Evolutionary conservation across 176 grass and related monocot species (phyloP), one percentile per base, ranked within the genome.

Genomic region (Oryza coarctata): DNA sequence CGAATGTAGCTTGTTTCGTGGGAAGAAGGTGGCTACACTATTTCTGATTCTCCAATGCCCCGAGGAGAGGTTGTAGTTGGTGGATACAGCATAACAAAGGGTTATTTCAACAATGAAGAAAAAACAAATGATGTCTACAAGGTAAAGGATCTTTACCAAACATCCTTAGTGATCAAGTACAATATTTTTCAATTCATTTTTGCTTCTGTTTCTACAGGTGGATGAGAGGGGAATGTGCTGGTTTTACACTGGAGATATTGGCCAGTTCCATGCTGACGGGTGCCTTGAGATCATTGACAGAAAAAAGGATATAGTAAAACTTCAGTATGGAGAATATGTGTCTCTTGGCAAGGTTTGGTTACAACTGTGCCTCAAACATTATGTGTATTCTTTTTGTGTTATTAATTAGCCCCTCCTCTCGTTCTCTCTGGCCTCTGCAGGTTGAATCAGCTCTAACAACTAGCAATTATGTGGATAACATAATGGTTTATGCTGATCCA

Each of bases 221-320:
- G 94, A 97, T 40, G 94, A 91, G 49, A 86, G 18, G 43, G 94
- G 94, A 49, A 83, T 93, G 10, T 69, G 76, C 58, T 95, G 93
- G 93, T 95, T 95, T 78, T 95, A 93, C 75, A 90, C 93, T n/a
- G 93, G 94, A 38, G 94, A 97, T 79, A 91, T 97, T 83, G 94
- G 94, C 20, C 91, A 91, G 70, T 97, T 97, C 73, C 91, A 97
- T 88, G 84, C 91, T 83, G 91, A 97, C 82, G 91, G 94, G 39
- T 97, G 89, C 52, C 78, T 97, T 25, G 94, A 97, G 65, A 89
- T 97, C 52, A 94, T 97, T 70, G 91, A 97, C 84, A 85, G 94
- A 64, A 97, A 97, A 76, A 97, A 97, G 45, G 94, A 97, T 83
- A 97, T 97, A 58, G 94, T 97, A 49, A 97, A 97, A 87, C 94